Percentiles rank a stretch among this genome's conserved stretches.
These are phyloP conservation scores for Geranium brycei DNA, from an alignment of 345 rosid genomes.

Conservation along the genomic window DNA sequence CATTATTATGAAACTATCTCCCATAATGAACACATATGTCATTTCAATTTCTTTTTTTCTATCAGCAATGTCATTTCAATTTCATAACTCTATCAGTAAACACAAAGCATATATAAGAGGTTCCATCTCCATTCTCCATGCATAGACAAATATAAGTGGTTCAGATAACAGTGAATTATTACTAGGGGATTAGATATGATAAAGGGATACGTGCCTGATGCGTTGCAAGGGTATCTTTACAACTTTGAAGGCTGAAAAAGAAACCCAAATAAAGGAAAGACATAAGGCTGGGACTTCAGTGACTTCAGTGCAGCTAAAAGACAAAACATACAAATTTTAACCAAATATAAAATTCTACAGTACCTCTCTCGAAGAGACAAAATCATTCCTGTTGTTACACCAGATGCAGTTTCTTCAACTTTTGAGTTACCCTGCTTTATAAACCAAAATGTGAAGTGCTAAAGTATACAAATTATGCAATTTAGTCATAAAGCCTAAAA, in stretches of 20 bases:
- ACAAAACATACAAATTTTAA: background rate
- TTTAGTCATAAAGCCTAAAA: background rate
- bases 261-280: slow-evolving; percentile 6
- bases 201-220: slow-evolving; percentile 48
- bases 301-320: background rate
- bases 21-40: no score
- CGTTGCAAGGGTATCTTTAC: slow-evolving; percentile 56
- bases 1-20: background rate
- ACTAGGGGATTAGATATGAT: background rate
- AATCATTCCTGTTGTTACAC: slow-evolving; percentile 71
- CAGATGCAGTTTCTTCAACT: slow-evolving; percentile 71
- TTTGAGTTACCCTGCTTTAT: slow-evolving; percentile 37
- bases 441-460: background rate
- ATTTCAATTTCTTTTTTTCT: background rate
- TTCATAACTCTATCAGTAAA: background rate
- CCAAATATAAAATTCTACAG: background rate
- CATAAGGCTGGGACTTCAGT: slow-evolving; percentile 3
- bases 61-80: background rate
- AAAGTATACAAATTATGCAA: background rate
- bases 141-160: background rate
- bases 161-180: background rate
- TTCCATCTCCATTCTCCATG: background rate
- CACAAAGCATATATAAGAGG: background rate
- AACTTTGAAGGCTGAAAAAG: slow-evolving; percentile 63
- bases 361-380: slow-evolving; percentile 86